phyloP scores from a whole-genome alignment of 1,139 yeast species.

The Nakaseomyces nivariensis region DNA sequence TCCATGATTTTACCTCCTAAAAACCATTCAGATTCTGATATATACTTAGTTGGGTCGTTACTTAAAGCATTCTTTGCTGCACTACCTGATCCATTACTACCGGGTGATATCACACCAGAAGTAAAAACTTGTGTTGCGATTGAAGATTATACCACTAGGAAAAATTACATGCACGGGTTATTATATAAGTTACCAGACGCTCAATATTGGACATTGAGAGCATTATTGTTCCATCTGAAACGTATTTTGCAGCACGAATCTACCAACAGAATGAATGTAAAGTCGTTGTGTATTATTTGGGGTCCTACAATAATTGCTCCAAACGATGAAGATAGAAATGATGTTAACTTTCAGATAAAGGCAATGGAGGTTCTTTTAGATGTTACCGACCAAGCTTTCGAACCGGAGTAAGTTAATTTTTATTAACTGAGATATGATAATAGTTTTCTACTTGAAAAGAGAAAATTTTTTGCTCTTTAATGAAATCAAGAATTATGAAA shows the following conservation, averaged over 20 bases:
- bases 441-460: too few species aligned
- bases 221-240: conserved; percentile 74
- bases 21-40: conserved; percentile 56
- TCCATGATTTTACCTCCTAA: conserved; percentile 44
- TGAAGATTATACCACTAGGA: conserved; percentile 44
- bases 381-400: conserved; percentile 83
- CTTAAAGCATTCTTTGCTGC: conserved; percentile 57
- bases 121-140: conserved; percentile 71
- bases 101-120: conserved; percentile 44
- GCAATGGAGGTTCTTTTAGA: conserved; percentile 75
- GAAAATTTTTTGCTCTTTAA: too few species aligned
- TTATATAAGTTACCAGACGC: conserved; percentile 90
- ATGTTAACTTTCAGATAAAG: conserved; percentile 69
- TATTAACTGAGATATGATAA: too few species aligned
- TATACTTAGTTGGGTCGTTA: conserved; percentile 62
- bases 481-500: too few species aligned
- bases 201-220: conserved; percentile 82
- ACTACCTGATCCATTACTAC: conserved; percentile 62
- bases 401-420: conserved; percentile 40
- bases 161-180: conserved; percentile 74
- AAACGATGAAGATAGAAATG: conserved; percentile 60
- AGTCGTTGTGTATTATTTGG: conserved; percentile 82
- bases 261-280: conserved; percentile 68
- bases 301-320: conserved; percentile 72
- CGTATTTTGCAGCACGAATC: conserved; percentile 57